Evolutionary conservation across 2,329 filamentous ascomycete genomes (phyloP).

Genomic region (Aureobasidium sp.): DNA sequence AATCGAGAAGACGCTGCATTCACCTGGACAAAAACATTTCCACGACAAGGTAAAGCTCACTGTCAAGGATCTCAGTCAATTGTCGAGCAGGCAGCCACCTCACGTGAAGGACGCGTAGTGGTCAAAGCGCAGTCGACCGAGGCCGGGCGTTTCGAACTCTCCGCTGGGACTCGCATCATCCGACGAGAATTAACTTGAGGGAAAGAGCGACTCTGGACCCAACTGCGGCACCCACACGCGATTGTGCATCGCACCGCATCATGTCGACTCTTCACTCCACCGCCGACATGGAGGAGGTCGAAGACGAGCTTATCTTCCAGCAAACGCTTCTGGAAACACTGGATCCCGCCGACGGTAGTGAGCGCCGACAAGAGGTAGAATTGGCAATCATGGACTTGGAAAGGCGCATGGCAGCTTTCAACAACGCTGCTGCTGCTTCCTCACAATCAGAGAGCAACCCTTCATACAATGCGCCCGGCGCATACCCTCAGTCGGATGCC

Average conservation of each 20-base stretch:
- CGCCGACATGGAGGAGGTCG: slow-evolving; percentile 18
- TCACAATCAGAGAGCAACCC: not conserved
- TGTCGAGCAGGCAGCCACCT: not conserved
- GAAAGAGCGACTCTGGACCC: not conserved
- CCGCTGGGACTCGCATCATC: not conserved
- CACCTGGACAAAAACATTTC: no score
- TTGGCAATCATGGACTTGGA: slow-evolving; percentile 18
- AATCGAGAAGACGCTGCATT: not conserved
- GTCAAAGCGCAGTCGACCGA: not conserved
- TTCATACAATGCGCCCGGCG: not conserved
- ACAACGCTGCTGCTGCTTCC: not conserved
- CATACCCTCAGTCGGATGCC: not conserved
- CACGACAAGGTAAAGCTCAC: not conserved
- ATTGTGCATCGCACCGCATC: not conserved
- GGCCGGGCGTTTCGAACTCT: not conserved
- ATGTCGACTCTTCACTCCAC: slow-evolving; percentile 17
- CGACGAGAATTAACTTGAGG: slow-evolving; percentile 1
- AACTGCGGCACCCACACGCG: not conserved
- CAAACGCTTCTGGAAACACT: slow-evolving; percentile 23
- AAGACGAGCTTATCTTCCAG: slow-evolving; percentile 27
- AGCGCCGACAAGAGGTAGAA: slow-evolving; percentile 17
- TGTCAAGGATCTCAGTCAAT: not conserved
- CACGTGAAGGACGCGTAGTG: not conserved
- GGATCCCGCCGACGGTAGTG: slow-evolving; percentile 20
- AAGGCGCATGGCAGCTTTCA: slow-evolving; percentile 10